Conservation (phyloP, 306 rosid genomes). For the Sicyos baderoa region DNA sequence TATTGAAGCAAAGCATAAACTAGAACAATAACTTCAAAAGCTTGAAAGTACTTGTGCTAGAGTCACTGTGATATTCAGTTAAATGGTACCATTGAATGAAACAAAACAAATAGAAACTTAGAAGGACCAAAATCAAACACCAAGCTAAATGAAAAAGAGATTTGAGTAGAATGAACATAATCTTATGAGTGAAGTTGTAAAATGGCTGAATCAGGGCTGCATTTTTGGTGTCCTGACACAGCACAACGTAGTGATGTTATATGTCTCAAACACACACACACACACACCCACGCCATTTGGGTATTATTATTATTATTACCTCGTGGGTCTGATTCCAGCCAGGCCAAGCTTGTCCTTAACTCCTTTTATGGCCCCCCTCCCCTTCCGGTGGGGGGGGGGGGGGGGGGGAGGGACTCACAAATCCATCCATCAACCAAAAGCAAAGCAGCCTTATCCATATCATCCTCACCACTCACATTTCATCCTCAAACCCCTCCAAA, state of each 20-base stretch:
- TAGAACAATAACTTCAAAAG: too few relatives aligned
- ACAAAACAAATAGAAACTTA: too few relatives aligned
- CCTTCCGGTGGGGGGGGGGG: too few relatives aligned
- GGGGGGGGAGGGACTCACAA: neutral
- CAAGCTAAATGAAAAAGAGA: neutral
- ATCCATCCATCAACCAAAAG: constrained; percentile 1
- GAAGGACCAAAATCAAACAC: neutral
- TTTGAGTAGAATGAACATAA: neutral
- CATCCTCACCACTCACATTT: constrained; percentile 28
- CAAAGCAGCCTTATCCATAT: constrained; percentile 5
- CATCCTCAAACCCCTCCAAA: constrained; percentile 28
- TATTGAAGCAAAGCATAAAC: neutral
- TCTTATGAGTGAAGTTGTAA: neutral
- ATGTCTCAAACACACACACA: neutral
- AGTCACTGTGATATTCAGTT: neutral
- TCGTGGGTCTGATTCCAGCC: constrained; percentile 8
- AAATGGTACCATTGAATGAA: neutral
- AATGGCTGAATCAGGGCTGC: constrained; percentile 15
- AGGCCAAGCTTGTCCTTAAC: constrained; percentile 13
- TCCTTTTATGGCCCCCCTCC: neutral
- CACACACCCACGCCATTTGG: neutral
- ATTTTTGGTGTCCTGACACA: constrained; percentile 25
- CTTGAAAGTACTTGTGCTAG: too few relatives aligned
- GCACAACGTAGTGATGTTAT: constrained; percentile 28
- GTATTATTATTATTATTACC: constrained; percentile 11